Base-by-base conservation (phyloP, 1,284 basidiomycete genomes). In the Microstroma glucosiphilum region DNA sequence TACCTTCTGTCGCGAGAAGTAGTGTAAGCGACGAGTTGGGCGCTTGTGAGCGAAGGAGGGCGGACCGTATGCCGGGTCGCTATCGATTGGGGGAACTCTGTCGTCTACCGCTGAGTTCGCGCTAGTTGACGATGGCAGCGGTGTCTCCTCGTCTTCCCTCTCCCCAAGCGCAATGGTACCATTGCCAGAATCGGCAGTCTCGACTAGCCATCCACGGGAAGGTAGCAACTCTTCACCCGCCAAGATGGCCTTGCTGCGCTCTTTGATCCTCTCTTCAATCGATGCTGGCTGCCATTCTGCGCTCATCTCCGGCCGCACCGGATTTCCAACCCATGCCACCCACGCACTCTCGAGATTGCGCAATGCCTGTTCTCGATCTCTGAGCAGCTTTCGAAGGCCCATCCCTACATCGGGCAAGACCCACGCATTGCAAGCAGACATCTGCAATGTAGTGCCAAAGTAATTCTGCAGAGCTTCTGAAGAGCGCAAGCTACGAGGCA, bases 391-490 rank as follows among this genome's bases (percentile, higher is more conserved):
- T 64, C 88, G 86, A 58, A 96, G 80, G 7, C 85, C 84, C 2
- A 85, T 86, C 8, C 51, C 51, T 0, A 92, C 87, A 69, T 92
- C 88, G 56, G 92, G 82, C 66, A 88, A 89, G 1, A 96, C 83
- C 51, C 51, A 54, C 6, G 51, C 51, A 7, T 54, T 21, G 25
- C 26, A 23, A 25, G 86, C 89, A 26, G 96, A 90, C 71, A 89
- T 90, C 81, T 92, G 90, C 3, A 92, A 90, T 65, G 81, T 80
- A 9, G 85, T 78, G 96, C 51, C 93, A 79, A 96, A 97, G 80
- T 97, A 96, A 67, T 92, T 90, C 0, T 91, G 90, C 15, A 98
- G 82, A 0, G 89, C 84, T 9, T 88, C 85, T 74, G 96, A 92
- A 9, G 88, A 87, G 63, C 88, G 86, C 0, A 98, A 83, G 69